Evolutionary conservation across 1,139 yeast genomes (phyloP).

Genomic region (Candida gigantensis): DNA sequence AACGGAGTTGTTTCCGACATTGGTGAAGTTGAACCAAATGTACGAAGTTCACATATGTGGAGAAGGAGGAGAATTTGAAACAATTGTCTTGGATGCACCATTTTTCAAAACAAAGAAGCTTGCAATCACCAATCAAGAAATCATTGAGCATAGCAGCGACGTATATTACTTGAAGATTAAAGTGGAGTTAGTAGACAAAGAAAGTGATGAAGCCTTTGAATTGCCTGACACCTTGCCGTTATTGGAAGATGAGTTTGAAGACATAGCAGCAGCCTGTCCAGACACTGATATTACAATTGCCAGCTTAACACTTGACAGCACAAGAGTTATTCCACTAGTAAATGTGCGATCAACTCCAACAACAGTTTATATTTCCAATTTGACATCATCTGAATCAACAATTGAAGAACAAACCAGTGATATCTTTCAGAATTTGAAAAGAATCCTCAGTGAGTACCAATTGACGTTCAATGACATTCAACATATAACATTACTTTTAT

Average conservation of each 20-base stretch:
- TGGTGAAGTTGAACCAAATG: conserved; percentile 57
- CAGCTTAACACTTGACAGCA: not conserved
- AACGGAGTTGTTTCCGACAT: conserved; percentile 57
- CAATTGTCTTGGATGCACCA: conserved; percentile 87
- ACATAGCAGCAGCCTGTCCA: conserved; percentile 19
- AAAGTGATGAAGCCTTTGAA: conserved; percentile 24
- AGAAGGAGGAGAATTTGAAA: conserved; percentile 97
- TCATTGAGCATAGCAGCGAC: conserved; percentile 54
- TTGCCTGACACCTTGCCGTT: conserved; percentile 44
- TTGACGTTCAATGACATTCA: conserved; percentile 46
- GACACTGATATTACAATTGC: conserved; percentile 4
- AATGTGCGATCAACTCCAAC: conserved; percentile 19
- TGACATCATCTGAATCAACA: conserved; percentile 26
- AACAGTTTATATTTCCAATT: conserved; percentile 52
- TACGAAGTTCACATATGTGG: conserved; percentile 95
- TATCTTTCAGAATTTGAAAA: conserved; percentile 46
- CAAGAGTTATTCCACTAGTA: conserved; percentile 10
- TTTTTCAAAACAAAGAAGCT: conserved; percentile 61
- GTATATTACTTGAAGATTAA: conserved; percentile 63
- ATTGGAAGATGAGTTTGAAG: conserved; percentile 50
- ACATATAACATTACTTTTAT: conserved; percentile 59
- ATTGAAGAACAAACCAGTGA: conserved; percentile 48
- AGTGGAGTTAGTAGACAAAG: conserved; percentile 45
- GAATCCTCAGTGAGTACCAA: conserved; percentile 26
- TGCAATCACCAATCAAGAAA: conserved; percentile 40